Conservation (phyloP, 1,284 basidiomycete species). For the Trichosporon sp. region DNA sequence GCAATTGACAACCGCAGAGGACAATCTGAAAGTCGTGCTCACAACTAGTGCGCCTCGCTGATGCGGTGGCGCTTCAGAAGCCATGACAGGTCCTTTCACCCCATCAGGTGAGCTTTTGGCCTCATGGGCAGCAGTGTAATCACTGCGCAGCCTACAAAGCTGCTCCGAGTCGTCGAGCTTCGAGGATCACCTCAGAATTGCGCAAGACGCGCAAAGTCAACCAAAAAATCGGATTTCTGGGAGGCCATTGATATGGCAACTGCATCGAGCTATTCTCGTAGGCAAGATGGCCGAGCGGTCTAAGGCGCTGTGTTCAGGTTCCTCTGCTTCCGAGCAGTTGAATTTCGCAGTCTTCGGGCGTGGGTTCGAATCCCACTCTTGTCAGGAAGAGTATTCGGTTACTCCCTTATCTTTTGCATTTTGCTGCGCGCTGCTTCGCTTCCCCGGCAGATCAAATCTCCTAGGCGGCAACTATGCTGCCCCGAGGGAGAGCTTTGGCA, state of each 20-base stretch:
- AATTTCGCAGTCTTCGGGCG: constrained; percentile 36
- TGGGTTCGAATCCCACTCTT: constrained; percentile 44
- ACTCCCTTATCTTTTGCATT: neutral
- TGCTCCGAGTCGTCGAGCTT: no score
- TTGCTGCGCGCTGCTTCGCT: neutral
- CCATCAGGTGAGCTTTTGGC: no score
- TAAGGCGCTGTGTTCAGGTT: constrained; percentile 20
- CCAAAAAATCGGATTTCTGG: neutral
- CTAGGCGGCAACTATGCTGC: no score
- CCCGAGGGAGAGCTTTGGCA: no score
- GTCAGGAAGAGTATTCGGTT: constrained; percentile 2
- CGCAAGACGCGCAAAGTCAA: neutral
- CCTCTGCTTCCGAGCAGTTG: neutral
- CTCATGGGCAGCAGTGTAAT: no score
- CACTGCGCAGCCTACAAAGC: no score
- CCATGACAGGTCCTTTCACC: no score
- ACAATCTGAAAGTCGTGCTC: no score
- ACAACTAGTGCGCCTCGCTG: no score
- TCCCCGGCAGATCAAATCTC: no score
- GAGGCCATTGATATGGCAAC: neutral
- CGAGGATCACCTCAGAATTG: neutral
- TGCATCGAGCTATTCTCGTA: neutral
- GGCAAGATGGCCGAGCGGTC: constrained; percentile 16
- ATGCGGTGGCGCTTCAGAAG: no score
- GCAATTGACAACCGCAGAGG: no score